Base-by-base conservation (phyloP, 352 stramenopile species). In the Phytophthora pseudosyringae region DNA sequence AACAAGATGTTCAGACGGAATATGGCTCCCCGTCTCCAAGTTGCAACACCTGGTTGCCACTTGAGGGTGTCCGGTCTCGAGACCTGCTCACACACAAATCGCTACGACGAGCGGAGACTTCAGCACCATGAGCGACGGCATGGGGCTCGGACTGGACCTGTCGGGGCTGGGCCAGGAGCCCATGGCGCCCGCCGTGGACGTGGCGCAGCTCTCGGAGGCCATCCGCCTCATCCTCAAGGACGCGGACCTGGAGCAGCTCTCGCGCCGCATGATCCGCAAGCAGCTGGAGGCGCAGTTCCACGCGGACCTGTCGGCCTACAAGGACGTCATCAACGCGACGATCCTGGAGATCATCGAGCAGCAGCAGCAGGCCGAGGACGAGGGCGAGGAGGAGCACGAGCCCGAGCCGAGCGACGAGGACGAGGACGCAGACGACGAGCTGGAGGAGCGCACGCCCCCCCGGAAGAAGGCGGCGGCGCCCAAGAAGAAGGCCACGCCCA, bases 201-300 rank as follows among this genome's bases (percentile, higher is more conserved):
- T 79, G 52, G 62, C 59, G 21, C 71, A 91, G 65, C 78, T 95
- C 35, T 76, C 76, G 15, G 75, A 86, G 16, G 83, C 86, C 33
- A 94, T 95, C 75, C 80, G 83, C 57, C 41, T 65, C 33, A 95
- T 95, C 68, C 82, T 95, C 11, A 72, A 84, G 61, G 78, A 89
- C 58, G 87, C 86, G 21, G 86, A 95, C 66, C 73, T 95, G 51
- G 85, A 94, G 70, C 84, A 93, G 71, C 81, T 95, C 59, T 93
- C 83, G 33, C 86, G 88, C 13, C 85, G 86, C 54, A 93, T 93
- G 84, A 90, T 95, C 70, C 86, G 88, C 55, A 93, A 93, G 76
- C 85, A 95, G 71, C 74, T 95, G 44, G 88, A 95, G 54, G 60
- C 68, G 47, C 74, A 91, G 69, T 94, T 95, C 68, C 65, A 80